phyloP scores from a whole-genome alignment of 768 basidiomycete genomes.

The Lentinula lateritia region DNA sequence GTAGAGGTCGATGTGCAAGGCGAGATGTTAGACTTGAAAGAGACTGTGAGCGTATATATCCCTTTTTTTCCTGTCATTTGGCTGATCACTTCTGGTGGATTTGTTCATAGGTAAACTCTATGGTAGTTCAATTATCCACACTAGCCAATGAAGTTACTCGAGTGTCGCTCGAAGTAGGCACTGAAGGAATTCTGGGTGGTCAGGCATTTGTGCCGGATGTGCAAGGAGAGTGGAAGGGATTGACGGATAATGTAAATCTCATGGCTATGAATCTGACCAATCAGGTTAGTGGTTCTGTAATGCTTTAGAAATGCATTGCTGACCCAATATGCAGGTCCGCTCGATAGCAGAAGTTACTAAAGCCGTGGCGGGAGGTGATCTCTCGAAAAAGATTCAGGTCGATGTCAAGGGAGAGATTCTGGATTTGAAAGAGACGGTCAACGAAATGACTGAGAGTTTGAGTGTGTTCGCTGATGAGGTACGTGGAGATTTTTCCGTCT shows the following conservation, averaged over 20 bases:
- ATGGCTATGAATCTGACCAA: slow-evolving; percentile 91
- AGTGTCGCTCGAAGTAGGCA: slow-evolving; percentile 89
- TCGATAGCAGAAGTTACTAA: slow-evolving; percentile 87
- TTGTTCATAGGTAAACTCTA: slow-evolving; percentile 67
- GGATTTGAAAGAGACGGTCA: slow-evolving; percentile 88
- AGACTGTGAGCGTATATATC: slow-evolving; percentile 54
- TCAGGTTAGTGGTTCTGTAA: slow-evolving; percentile 68
- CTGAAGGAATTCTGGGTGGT: slow-evolving; percentile 89
- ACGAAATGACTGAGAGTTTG: slow-evolving; percentile 88
- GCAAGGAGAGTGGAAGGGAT: slow-evolving; percentile 87
- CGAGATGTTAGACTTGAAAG: slow-evolving; percentile 78
- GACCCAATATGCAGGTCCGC: slow-evolving; percentile 29
- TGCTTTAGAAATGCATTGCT: slow-evolving; percentile 10
- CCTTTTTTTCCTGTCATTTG: slow-evolving; percentile 44
- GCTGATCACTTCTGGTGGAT: slow-evolving; percentile 41
- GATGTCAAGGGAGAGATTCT: slow-evolving; percentile 91
- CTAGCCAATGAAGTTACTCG: slow-evolving; percentile 83
- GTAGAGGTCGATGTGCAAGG: slow-evolving; percentile 93
- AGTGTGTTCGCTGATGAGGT: slow-evolving; percentile 83
- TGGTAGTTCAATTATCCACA: slow-evolving; percentile 75
- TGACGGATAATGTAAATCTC: slow-evolving; percentile 80
- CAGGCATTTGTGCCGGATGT: slow-evolving; percentile 91
- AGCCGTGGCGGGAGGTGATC: slow-evolving; percentile 89
- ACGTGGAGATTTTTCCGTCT: slow-evolving; percentile 15
- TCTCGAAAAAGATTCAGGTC: slow-evolving; percentile 84